phyloP scores from a whole-genome alignment of 148 eudicot species.

The Silene conica region DNA sequence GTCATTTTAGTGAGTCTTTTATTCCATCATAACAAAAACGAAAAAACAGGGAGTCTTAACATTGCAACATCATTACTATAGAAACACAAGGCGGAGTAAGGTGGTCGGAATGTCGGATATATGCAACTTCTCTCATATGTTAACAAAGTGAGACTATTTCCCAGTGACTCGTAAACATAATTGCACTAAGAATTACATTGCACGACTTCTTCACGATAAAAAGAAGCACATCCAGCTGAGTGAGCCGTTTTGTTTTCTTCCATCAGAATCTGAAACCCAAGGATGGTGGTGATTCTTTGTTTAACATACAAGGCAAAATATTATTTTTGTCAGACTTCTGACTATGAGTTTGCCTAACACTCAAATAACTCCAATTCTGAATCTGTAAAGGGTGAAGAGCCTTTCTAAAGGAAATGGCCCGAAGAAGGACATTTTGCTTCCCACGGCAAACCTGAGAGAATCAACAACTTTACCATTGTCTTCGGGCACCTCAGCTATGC shows the following conservation, averaged over 20 bases:
- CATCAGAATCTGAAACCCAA: not conserved
- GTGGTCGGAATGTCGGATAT: not conserved
- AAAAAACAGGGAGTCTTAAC: not conserved
- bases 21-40: not conserved
- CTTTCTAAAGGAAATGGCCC: conserved; percentile 82
- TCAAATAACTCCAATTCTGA: not conserved
- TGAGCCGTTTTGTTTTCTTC: not conserved
- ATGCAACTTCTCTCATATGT: not conserved
- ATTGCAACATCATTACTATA: not conserved
- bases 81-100: not conserved
- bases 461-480: conserved; percentile 62
- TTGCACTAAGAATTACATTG: not conserved
- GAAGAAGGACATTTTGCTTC: conserved; percentile 57
- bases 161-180: not conserved
- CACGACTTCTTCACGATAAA: not conserved
- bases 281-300: not conserved
- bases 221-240: too few relatives aligned
- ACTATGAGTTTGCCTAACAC: not conserved
- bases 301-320: not conserved
- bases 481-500: conserved; percentile 42
- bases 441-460: conserved; percentile 63
- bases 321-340: not conserved
- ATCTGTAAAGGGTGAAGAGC: conserved; percentile 74
- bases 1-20: not conserved
- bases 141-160: not conserved